A percentile compares a stretch with the other conserved stretches of the same genome.
Conservation (phyloP, 371 early-diverging fungal genomes). For the Actinomucor elegans region DNA sequence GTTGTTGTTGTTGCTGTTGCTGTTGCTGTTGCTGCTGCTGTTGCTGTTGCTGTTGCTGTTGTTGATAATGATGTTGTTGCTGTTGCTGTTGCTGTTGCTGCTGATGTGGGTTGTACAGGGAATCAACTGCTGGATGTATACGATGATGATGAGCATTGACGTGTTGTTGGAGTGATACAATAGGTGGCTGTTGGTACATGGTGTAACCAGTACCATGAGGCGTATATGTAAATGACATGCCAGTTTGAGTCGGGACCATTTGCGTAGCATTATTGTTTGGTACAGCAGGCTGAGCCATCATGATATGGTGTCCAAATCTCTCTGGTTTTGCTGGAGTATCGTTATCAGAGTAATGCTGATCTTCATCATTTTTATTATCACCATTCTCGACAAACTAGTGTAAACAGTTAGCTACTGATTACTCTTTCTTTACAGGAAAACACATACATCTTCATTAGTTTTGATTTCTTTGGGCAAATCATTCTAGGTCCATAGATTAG, state of each 20-base stretch:
- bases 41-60: constrained; percentile 1
- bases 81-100: constrained; percentile 6
- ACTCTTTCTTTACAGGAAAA: no score
- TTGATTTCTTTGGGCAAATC: constrained; percentile 18
- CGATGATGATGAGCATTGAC: neutral
- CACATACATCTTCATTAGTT: constrained; percentile 23
- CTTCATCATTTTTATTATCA: constrained; percentile 1
- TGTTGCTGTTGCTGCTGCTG: constrained; percentile 2
- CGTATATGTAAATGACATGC: constrained; percentile 18
- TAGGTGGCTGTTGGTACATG: constrained; percentile 11
- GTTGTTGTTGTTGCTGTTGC: constrained; percentile 3
- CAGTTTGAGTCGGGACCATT: constrained; percentile 20
- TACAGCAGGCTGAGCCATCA: neutral
- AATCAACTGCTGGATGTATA: neutral
- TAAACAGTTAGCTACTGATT: no score
- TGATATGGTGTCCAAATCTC: neutral
- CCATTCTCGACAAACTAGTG: constrained; percentile 10
- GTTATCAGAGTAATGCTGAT: constrained; percentile 1
- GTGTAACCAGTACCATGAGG: constrained; percentile 17
- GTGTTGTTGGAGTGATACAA: constrained; percentile 6
- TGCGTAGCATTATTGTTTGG: constrained; percentile 4
- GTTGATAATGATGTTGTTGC: constrained; percentile 1
- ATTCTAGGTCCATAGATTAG: no score
- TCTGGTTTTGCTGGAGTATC: constrained; percentile 3
- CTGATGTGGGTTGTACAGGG: constrained; percentile 3